Base-by-base conservation (phyloP, 352 stramenopile species). In the Peronospora farinosa region DNA sequence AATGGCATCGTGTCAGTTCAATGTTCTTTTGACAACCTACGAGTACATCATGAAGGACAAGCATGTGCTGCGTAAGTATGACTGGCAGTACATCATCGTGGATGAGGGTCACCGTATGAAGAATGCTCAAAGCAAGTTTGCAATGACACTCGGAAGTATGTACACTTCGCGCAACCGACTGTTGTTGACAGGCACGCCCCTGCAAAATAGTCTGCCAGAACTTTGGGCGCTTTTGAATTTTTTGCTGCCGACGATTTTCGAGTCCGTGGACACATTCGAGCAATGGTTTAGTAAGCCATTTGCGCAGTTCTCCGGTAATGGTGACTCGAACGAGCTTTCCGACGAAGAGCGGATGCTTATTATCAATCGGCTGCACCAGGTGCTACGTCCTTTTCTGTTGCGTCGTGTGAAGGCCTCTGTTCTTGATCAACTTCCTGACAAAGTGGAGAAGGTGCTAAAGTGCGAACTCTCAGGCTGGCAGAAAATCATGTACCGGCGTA, bases 111-210 rank as follows among this genome's bases (percentile, higher is more conserved):
- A 98, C 63, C 78, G 87, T 16, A 94, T 97, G 81, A 93, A 95
- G 57, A 96, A 95, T 51, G 77, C 79, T 9, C 81, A 95, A 54
- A 95, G 81, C 40, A 96, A 96, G 56, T 92, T 96, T 39, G 78
- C 81, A 5, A 89, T 88, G 80, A 94, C 80, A 21, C 66, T 95
- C 1, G 78, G 79, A 19, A 83, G 69, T 23, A 65, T 92, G 57
- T 92, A 94, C 66, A 88, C 75, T 12, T 90, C 77, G 7, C 74
- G 81, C 25, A 90, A 90, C 32, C 84, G 94, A 32, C 70, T 99
- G 7, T 61, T 99, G 11, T 90, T 99, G 67, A 99, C 97, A 10
- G 97, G 96, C 40, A 99, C 96, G 1, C 96, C 96, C 9, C 77
- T 99, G 10, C 96, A 99, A 60, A 98, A 99, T 69, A 98, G 94